phyloP scores from a whole-genome alignment of 78 protist species.

The Thecamonas trahens region DNA sequence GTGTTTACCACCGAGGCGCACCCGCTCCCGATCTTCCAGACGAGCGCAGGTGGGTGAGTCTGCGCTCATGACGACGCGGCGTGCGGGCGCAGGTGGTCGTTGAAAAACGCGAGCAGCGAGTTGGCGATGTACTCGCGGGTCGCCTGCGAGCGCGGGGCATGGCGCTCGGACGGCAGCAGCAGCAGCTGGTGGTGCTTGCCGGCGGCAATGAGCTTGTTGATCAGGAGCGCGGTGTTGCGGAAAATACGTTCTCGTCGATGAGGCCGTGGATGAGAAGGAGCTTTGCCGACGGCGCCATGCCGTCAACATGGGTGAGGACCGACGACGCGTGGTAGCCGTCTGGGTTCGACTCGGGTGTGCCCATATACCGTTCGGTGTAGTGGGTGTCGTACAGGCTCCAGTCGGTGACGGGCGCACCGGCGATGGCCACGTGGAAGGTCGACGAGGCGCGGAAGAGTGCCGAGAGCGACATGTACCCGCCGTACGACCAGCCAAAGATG shows the following conservation, averaged over 20 bases:
- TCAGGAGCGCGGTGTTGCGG: slow-evolving; percentile 53
- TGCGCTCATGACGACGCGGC: no score
- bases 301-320: slow-evolving; percentile 10
- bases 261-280: slow-evolving; percentile 71
- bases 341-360: slow-evolving; percentile 36
- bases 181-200: slow-evolving; percentile 62
- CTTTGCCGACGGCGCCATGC: slow-evolving; percentile 24
- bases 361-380: slow-evolving; percentile 89
- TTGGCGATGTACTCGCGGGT: no score
- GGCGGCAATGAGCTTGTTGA: slow-evolving; percentile 37
- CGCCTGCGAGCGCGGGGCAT: no score
- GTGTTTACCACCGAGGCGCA: slow-evolving; percentile 87
- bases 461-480: slow-evolving; percentile 81
- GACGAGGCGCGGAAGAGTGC: slow-evolving; percentile 37
- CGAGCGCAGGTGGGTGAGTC: no score
- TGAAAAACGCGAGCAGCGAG: no score
- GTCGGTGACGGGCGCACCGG: slow-evolving; percentile 89
- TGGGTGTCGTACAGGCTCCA: slow-evolving; percentile 89
- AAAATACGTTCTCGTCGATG: slow-evolving; percentile 90
- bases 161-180: slow-evolving; percentile 37
- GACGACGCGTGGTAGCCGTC: slow-evolving; percentile 43
- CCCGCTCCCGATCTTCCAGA: slow-evolving; percentile 36
- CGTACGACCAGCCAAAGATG: slow-evolving; percentile 81
- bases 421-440: slow-evolving; percentile 36
- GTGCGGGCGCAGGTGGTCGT: no score